phyloP scores from a whole-genome alignment of 2,329 filamentous ascomycete species.

The Talaromyces sp. region DNA sequence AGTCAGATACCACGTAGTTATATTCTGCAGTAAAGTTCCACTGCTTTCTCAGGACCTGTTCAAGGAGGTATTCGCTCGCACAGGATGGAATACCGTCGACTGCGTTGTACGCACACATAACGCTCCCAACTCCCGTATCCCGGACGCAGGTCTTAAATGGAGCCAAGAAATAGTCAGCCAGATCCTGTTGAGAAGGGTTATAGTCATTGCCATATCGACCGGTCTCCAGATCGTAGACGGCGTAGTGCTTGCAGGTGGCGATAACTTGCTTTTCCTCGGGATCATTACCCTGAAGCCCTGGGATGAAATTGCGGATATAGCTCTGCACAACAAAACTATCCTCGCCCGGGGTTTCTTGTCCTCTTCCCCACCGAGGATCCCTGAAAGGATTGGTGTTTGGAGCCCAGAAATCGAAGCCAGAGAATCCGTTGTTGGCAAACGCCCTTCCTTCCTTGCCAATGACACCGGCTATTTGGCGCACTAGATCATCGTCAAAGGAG shows the following conservation, averaged over 20 bases:
- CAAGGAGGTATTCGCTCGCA: constrained; percentile 57
- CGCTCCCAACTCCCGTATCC: constrained; percentile 52
- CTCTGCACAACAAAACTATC: constrained; percentile 47
- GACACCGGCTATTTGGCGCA: constrained; percentile 51
- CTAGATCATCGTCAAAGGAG: constrained; percentile 60
- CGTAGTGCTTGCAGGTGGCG: constrained; percentile 58
- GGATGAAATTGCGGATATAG: constrained; percentile 49
- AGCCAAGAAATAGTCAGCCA: constrained; percentile 63
- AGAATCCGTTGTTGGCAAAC: constrained; percentile 55
- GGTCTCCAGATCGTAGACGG: constrained; percentile 53
- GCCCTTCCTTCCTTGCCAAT: constrained; percentile 56
- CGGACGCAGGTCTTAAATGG: constrained; percentile 61
- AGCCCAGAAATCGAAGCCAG: constrained; percentile 51
- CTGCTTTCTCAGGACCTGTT: constrained; percentile 59
- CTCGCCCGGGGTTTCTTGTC: constrained; percentile 56
- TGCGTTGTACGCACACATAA: constrained; percentile 61
- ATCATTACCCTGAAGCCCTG: constrained; percentile 48
- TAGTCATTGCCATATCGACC: constrained; percentile 51
- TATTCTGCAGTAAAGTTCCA: constrained; percentile 60
- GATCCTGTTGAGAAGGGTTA: constrained; percentile 54
- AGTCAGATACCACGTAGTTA: constrained; percentile 59
- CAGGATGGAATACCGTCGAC: constrained; percentile 63
- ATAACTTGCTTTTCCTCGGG: constrained; percentile 39
- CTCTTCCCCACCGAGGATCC: constrained; percentile 59
- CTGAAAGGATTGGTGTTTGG: constrained; percentile 63